Evolutionary conservation across 257 asterid species (phyloP).

Genomic region (Solanum chaucha): DNA sequence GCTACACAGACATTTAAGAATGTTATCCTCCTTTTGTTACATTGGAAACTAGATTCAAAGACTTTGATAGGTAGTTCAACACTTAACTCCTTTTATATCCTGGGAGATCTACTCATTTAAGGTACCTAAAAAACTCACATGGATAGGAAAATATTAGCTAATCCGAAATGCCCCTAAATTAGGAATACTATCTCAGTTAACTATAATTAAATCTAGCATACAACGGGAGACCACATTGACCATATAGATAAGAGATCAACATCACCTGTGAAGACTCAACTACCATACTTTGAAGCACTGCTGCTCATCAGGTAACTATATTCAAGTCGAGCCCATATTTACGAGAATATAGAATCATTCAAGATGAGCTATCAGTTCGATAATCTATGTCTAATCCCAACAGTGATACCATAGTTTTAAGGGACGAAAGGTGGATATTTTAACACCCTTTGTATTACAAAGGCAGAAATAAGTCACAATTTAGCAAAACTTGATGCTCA

Average conservation of each 20-base stretch:
- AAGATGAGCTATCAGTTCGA: neutral
- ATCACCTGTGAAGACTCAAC: neutral
- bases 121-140: neutral
- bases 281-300: neutral
- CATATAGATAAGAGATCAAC: neutral
- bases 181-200: neutral
- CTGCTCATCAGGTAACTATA: neutral
- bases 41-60: neutral
- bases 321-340: neutral
- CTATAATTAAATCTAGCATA: neutral
- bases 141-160: neutral
- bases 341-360: neutral
- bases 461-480: neutral
- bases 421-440: neutral
- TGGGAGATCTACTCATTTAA: neutral
- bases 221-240: neutral
- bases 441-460: neutral
- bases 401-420: neutral
- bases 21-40: neutral
- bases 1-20: neutral
- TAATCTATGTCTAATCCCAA: neutral
- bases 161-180: neutral
- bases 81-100: neutral
- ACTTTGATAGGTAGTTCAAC: neutral
- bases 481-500: neutral